These are phyloP conservation scores for Daldinia loculata DNA, from an alignment of 495 filamentous ascomycete species.

Conservation along the genomic window DNA sequence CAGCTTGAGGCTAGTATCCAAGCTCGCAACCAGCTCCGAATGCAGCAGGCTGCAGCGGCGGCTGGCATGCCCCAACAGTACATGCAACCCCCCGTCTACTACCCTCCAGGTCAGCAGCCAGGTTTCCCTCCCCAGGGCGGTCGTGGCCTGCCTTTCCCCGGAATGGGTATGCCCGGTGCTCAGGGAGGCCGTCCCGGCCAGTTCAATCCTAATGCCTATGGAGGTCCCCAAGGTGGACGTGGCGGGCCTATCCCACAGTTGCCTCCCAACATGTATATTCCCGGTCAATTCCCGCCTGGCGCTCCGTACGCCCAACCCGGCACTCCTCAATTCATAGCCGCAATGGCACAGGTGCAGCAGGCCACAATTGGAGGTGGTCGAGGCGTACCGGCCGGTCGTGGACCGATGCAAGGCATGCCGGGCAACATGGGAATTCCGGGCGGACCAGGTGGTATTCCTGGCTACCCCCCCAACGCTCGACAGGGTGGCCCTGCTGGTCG, in stretches of 20 bases:
- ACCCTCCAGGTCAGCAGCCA: conserved; percentile 83
- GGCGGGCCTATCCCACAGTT: conserved; percentile 78
- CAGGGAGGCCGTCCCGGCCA: conserved; percentile 86
- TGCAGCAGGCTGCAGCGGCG: conserved; percentile 95
- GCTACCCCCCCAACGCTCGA: conserved; percentile 63
- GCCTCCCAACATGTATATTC: conserved; percentile 80
- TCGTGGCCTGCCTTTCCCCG: conserved; percentile 88
- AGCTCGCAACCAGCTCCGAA: conserved; percentile 95
- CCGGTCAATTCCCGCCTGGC: conserved; percentile 77
- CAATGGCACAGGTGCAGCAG: conserved; percentile 74
- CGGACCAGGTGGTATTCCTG: conserved; percentile 69
- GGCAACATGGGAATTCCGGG: conserved; percentile 59
- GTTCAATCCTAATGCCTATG: conserved; percentile 76
- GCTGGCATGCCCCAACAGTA: conserved; percentile 89
- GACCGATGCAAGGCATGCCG: conserved; percentile 76
- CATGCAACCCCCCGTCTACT: conserved; percentile 88
- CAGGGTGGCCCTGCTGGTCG: conserved; percentile 57
- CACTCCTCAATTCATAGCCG: conserved; percentile 64
- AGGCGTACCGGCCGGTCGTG: conserved; percentile 75
- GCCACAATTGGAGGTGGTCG: conserved; percentile 70
- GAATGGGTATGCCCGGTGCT: conserved; percentile 81
- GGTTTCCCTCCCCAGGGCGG: conserved; percentile 73
- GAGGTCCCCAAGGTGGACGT: conserved; percentile 82
- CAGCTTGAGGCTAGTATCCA: conserved; percentile 99
- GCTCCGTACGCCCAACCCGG: conserved; percentile 57